Evolutionary conservation across 2,329 filamentous ascomycete genomes (phyloP).

Genomic region (Venturia effusa): DNA sequence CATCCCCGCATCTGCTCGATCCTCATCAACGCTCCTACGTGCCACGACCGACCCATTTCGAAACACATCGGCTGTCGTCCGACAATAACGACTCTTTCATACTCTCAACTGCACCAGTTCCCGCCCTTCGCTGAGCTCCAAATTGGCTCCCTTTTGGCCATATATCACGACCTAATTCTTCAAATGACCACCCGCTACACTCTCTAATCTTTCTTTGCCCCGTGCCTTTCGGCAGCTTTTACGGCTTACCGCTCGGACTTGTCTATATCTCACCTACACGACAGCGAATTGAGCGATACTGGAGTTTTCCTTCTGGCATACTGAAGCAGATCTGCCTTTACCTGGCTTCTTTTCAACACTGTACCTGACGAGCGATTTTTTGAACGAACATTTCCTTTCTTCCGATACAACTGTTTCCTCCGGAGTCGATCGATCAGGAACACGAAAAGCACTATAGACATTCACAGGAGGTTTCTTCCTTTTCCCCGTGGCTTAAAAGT

Average conservation of each 20-base stretch:
- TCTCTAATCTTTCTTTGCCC: constrained; percentile 9
- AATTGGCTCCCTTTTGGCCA: background rate
- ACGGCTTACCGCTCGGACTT: background rate
- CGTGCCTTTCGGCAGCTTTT: constrained; percentile 7
- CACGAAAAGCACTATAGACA: constrained; percentile 9
- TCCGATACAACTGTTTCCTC: background rate
- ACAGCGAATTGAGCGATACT: constrained; percentile 7
- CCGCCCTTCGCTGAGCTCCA: background rate
- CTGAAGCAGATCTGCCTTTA: background rate
- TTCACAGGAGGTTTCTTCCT: background rate
- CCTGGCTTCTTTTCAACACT: background rate
- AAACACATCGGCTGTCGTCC: constrained; percentile 9
- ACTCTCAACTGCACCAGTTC: background rate
- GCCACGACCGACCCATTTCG: constrained; percentile 1
- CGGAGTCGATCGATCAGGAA: background rate
- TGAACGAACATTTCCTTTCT: background rate
- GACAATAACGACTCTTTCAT: constrained; percentile 7
- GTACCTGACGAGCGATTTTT: constrained; percentile 7
- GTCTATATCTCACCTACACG: constrained; percentile 1
- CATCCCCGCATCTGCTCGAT: background rate
- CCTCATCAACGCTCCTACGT: background rate
- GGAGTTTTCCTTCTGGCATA: constrained; percentile 6
- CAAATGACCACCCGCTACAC: constrained; percentile 10
- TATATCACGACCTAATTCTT: constrained; percentile 1
- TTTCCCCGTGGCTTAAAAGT: background rate